Conservation (phyloP, 2,329 filamentous ascomycete species). For the Verticillium nonalfalfae region DNA sequence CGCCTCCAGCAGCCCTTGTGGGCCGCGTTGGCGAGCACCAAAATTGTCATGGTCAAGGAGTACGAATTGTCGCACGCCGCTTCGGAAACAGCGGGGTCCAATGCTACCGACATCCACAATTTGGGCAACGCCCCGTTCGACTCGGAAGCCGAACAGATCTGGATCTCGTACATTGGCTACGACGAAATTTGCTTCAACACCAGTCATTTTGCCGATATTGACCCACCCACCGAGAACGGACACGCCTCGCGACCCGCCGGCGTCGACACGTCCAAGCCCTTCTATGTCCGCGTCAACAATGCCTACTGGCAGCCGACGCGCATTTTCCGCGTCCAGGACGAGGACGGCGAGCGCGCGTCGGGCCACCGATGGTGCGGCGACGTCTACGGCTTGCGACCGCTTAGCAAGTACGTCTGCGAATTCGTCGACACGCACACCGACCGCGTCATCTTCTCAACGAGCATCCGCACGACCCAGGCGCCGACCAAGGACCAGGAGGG, state of each 20-base stretch:
- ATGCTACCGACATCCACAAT: constrained; percentile 71
- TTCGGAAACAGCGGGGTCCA: constrained; percentile 66
- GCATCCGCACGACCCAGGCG: constrained; percentile 58
- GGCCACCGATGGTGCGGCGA: constrained; percentile 62
- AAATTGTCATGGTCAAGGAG: constrained; percentile 92
- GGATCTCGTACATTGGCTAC: constrained; percentile 74
- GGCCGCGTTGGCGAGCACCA: constrained; percentile 91
- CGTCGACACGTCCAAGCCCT: constrained; percentile 66
- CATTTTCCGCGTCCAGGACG: constrained; percentile 47
- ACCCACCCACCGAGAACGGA: constrained; percentile 16
- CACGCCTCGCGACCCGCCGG: constrained; percentile 34
- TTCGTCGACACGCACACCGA: constrained; percentile 64
- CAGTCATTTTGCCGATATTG: constrained; percentile 48
- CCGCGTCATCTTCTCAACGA: constrained; percentile 63
- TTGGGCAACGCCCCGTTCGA: constrained; percentile 70
- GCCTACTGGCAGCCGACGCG: constrained; percentile 74
- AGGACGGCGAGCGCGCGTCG: constrained; percentile 16
- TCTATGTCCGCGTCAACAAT: constrained; percentile 73
- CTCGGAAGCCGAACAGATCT: constrained; percentile 64
- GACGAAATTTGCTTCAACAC: constrained; percentile 74
- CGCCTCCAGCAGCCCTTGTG: constrained; percentile 87
- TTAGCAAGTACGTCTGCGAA: constrained; percentile 73
- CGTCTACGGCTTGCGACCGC: constrained; percentile 62
- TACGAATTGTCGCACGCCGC: constrained; percentile 76
- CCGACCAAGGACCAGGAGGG: constrained; percentile 33